Evolutionary conservation across 2,329 filamentous ascomycete species (phyloP), one percentile per base, ranked within the genome.

Genomic region (Annulohypoxylon truncatum): DNA sequence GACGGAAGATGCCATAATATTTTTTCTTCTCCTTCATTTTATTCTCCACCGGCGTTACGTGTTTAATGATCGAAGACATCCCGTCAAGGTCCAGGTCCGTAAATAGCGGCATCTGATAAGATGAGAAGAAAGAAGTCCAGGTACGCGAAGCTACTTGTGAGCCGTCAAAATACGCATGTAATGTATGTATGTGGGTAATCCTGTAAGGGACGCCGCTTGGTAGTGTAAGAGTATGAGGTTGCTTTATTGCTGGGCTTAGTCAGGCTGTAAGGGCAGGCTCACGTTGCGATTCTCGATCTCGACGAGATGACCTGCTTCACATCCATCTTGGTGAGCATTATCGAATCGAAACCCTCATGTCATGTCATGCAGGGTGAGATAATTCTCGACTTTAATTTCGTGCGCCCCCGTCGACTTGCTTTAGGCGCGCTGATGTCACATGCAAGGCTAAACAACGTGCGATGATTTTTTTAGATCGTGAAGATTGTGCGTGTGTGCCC

Each of bases 361-460:
- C 35, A 18, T 20, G 15, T 42, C 18, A 42, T 42, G 38, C 38
- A 42, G 38, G 9, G 38, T 42, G 38, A 42, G 38, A 42, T 20
- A 42, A 42, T 42, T 42, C 15, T 38, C 35, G 35, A 38, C n/a
- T 42, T 4, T 20, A 22, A 22, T 42, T 42, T 42, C 38, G 38
- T 42, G 38, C 38, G n/a, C n/a, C n/a, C n/a, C n/a, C 22, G 38
- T 20, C 38, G 22, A 18, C 10, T 15, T 42, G 20, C 8, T 40
- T 42, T 42, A 22, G 38, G 38, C 22, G 12, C 20, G 33, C 35
- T 42, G 35, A 44, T 42, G 40, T 54, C 33, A 54, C 35, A 54
- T 54, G 52, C 28, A n/a, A 54, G 52, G 52, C 52, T 54, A 38
- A 38, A 22, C 35, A 26, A 13, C 35, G 18, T 18, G 44, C 44